phyloP scores from a whole-genome alignment of 1,139 yeast genomes.

The Candida frijolesensis region DNA sequence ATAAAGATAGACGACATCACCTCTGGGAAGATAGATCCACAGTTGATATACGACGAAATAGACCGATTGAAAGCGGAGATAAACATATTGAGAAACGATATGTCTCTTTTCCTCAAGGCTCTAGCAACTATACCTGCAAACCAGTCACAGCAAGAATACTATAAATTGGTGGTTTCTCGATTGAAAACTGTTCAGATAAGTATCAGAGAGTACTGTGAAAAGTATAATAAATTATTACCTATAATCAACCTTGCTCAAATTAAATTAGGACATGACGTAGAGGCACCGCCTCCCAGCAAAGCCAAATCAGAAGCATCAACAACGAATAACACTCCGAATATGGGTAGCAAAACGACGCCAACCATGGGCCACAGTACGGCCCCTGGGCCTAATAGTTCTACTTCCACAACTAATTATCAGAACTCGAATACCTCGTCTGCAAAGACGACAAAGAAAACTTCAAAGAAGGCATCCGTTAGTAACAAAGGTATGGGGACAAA shows the following conservation, averaged over 20 bases:
- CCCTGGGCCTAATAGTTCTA: conserved; percentile 2
- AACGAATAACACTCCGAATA: conserved; percentile 13
- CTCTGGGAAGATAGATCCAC: conserved; percentile 45
- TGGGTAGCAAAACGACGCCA: conserved; percentile 13
- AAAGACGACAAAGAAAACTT: conserved; percentile 5
- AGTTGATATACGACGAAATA: conserved; percentile 38
- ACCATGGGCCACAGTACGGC: conserved; percentile 5
- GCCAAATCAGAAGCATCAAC: conserved; percentile 11
- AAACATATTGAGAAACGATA: conserved; percentile 45
- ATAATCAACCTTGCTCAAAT: conserved; percentile 54
- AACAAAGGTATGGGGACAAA: conserved; percentile 9
- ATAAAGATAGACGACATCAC: conserved; percentile 51
- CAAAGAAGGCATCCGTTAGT: conserved; percentile 9
- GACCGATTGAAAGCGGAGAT: conserved; percentile 48
- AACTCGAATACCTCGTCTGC: conserved; percentile 2
- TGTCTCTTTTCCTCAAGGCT: conserved; percentile 42
- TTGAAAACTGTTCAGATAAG: conserved; percentile 39
- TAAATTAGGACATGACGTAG: conserved; percentile 50
- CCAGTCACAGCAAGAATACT: conserved; percentile 42
- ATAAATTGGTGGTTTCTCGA: conserved; percentile 27
- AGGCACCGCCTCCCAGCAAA: conserved; percentile 25
- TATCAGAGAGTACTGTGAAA: conserved; percentile 44
- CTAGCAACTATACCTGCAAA: conserved; percentile 40
- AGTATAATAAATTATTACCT: conserved; percentile 50
- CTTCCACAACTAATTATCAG: conserved; percentile 1